These are phyloP conservation scores for Trichosporon ovoides DNA, from an alignment of 1,284 basidiomycete genomes.

Conservation along the genomic window DNA sequence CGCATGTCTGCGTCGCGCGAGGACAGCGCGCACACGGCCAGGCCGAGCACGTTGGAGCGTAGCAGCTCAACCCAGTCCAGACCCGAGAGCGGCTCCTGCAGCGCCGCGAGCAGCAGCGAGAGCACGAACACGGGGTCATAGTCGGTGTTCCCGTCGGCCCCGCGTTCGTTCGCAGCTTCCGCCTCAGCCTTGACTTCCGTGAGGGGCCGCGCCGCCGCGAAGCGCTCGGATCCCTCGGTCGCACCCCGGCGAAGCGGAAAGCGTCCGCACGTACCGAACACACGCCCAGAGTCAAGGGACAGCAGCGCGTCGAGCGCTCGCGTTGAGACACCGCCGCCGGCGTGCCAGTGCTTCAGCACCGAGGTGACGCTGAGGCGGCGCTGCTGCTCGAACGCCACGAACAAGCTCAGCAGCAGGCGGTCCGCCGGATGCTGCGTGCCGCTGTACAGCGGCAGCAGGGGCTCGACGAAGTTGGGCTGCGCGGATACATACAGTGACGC, in stretches of 20 bases:
- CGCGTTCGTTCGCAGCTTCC: slow-evolving; percentile 24
- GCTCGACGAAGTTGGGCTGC: slow-evolving; percentile 72
- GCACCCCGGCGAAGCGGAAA: slow-evolving; percentile 55
- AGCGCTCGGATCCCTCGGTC: not conserved
- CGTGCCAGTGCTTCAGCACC: slow-evolving; percentile 61
- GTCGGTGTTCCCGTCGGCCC: slow-evolving; percentile 28
- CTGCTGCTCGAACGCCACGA: slow-evolving; percentile 70
- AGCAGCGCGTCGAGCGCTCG: slow-evolving; percentile 61
- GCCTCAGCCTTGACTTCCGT: slow-evolving; percentile 21
- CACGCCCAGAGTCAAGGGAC: slow-evolving; percentile 62
- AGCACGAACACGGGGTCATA: slow-evolving; percentile 82
- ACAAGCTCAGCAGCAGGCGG: slow-evolving; percentile 62
- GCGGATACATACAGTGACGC: slow-evolving; percentile 73
- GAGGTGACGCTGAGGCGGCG: slow-evolving; percentile 62
- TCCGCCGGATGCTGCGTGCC: slow-evolving; percentile 65
- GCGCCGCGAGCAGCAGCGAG: slow-evolving; percentile 61
- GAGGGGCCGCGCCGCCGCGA: slow-evolving; percentile 19
- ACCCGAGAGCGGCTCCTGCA: slow-evolving; percentile 59
- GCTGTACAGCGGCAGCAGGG: slow-evolving; percentile 65
- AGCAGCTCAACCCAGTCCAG: slow-evolving; percentile 79
- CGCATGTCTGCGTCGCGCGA: slow-evolving; percentile 62
- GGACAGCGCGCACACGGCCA: slow-evolving; percentile 69
- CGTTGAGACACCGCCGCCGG: slow-evolving; percentile 50
- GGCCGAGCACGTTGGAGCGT: slow-evolving; percentile 69
- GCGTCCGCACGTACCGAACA: slow-evolving; percentile 66